Evolutionary conservation across 2,329 filamentous ascomycete genomes (phyloP).

Genomic region (Neofusicoccum umdonicola): DNA sequence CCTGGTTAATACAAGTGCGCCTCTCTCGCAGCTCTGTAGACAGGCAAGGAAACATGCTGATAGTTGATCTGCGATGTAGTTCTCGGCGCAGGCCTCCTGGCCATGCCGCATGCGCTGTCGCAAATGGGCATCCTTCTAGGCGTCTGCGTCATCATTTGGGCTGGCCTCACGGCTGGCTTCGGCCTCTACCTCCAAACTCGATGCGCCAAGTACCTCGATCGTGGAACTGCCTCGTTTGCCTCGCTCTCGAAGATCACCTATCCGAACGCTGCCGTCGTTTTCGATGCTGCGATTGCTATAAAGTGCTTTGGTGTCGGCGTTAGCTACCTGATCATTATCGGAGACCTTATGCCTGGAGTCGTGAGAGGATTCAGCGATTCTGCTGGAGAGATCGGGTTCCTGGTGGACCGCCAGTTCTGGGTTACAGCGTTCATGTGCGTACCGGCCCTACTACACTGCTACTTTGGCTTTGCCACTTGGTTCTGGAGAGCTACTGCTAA

Average conservation of each 20-base stretch:
- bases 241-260: constrained; percentile 97
- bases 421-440: constrained; percentile 90
- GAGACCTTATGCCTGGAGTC: constrained; percentile 95
- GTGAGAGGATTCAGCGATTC: constrained; percentile 72
- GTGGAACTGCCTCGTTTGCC: constrained; percentile 87
- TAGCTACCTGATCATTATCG: constrained; percentile 98
- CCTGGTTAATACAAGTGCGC: constrained; percentile 87
- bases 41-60: constrained; percentile 6
- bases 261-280: constrained; percentile 90
- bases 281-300: constrained; percentile 92
- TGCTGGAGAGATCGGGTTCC: constrained; percentile 61
- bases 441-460: neutral
- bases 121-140: constrained; percentile 93
- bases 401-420: constrained; percentile 93
- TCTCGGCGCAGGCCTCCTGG: constrained; percentile 88
- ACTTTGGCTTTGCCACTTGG: neutral
- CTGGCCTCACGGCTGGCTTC: constrained; percentile 82
- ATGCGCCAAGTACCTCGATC: constrained; percentile 89
- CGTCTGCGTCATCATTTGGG: constrained; percentile 83
- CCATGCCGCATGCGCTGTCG: constrained; percentile 92
- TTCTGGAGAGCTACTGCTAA: constrained; percentile 19
- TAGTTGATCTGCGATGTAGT: constrained; percentile 53
- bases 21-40: neutral
- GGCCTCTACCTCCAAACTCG: constrained; percentile 91
- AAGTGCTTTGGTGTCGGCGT: constrained; percentile 98